Conservation (phyloP, 1,284 basidiomycete species). For the Coniferiporia sulphurascens region DNA sequence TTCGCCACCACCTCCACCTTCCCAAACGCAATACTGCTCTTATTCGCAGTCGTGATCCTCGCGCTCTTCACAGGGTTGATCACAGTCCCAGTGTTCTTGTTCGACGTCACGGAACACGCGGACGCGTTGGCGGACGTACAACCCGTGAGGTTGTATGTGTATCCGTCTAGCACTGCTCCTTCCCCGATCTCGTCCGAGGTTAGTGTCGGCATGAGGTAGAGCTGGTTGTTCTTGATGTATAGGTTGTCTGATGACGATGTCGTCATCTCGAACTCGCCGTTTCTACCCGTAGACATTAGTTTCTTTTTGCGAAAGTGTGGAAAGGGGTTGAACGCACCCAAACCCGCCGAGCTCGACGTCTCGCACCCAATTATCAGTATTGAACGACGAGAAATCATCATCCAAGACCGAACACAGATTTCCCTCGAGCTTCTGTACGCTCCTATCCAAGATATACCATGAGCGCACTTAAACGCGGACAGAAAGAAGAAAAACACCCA, state of each 20-base stretch:
- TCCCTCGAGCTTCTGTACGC: conserved; percentile 33
- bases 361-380: conserved; percentile 52
- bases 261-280: conserved; percentile 80
- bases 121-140: conserved; percentile 51
- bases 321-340: conserved; percentile 48
- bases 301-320: too few species aligned
- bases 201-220: conserved; percentile 80
- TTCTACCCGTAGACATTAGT: too few species aligned
- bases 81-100: conserved; percentile 36
- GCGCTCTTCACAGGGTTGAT: conserved; percentile 78
- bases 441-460: conserved; percentile 23
- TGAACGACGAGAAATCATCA: conserved; percentile 59
- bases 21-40: conserved; percentile 61
- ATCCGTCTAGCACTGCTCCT: conserved; percentile 54
- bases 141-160: conserved; percentile 59
- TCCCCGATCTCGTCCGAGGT: conserved; percentile 61
- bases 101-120: conserved; percentile 40
- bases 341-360: conserved; percentile 75
- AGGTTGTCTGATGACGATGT: conserved; percentile 62
- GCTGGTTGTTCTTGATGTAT: conserved; percentile 60
- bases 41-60: conserved; percentile 62
- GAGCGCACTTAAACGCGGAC: neutral
- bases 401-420: conserved; percentile 64
- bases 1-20: conserved; percentile 67
- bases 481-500: neutral